These are phyloP conservation scores for Moricandia arvensis DNA, from an alignment of 345 rosid species.

Conservation along the genomic window DNA sequence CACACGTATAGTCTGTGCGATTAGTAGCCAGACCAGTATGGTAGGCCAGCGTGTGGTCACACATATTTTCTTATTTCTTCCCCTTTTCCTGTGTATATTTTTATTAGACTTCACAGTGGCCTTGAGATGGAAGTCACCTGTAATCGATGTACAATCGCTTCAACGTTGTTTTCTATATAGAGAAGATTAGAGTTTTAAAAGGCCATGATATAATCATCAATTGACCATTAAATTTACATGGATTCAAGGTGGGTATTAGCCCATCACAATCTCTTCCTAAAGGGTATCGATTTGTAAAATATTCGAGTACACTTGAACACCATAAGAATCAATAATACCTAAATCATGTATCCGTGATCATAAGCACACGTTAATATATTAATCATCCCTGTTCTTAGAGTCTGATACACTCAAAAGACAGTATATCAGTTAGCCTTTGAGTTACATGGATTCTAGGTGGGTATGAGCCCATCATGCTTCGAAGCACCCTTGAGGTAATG, in stretches of 20 bases:
- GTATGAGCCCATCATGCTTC: too few species aligned
- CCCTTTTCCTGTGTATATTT: constrained; percentile 14
- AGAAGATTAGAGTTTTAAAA: constrained; percentile 7
- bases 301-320: background rate
- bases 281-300: background rate
- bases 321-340: background rate
- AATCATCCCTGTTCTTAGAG: background rate
- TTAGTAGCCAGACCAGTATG: constrained; percentile 21
- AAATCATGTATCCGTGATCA: background rate
- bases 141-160: constrained; percentile 14
- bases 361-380: background rate
- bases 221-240: background rate
- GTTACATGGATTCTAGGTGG: too few species aligned
- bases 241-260: background rate
- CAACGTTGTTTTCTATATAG: constrained; percentile 14
- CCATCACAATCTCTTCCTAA: background rate
- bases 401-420: background rate
- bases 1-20: constrained; percentile 21
- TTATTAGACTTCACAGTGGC: background rate
- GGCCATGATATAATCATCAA: background rate
- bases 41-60: constrained; percentile 27
- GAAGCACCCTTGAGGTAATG: too few species aligned
- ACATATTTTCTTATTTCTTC: constrained; percentile 2
- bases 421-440: background rate
- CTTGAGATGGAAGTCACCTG: constrained; percentile 19